Percentiles rank a stretch among this genome's conserved stretches.
phyloP scores from a whole-genome alignment of 495 filamentous ascomycete genomes.

The Apodospora peruviana region DNA sequence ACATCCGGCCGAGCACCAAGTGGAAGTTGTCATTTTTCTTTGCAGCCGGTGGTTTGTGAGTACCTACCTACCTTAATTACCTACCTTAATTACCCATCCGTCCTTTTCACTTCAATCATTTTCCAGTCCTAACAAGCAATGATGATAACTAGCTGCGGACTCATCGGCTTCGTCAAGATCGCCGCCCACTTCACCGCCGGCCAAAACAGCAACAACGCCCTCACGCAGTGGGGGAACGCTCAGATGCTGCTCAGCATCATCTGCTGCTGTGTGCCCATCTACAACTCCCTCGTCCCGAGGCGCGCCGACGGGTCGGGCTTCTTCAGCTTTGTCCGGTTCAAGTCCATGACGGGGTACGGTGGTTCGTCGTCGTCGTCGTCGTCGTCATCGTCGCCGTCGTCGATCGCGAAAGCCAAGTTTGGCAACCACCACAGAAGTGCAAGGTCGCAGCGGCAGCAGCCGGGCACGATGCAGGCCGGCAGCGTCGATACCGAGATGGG shows the following conservation, averaged over 20 bases:
- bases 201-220: slow-evolving; percentile 4
- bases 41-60: slow-evolving; percentile 12
- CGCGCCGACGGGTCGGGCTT: neutral
- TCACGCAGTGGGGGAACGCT: slow-evolving; percentile 3
- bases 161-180: slow-evolving; percentile 15
- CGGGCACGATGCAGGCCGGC: too few species aligned
- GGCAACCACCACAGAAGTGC: too few species aligned
- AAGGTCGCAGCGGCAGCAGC: too few species aligned
- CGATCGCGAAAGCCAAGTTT: too few species aligned
- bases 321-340: too few species aligned
- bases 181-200: slow-evolving; percentile 8
- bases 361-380: too few species aligned
- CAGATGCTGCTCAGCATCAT: slow-evolving; percentile 15
- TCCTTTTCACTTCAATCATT: neutral
- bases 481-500: too few species aligned
- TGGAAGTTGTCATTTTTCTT: slow-evolving; percentile 12
- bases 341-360: too few species aligned
- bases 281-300: slow-evolving; percentile 2
- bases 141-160: neutral
- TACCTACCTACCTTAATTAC: neutral
- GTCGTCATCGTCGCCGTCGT: too few species aligned
- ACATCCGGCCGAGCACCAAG: slow-evolving; percentile 6
- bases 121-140: neutral
- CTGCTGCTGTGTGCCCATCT: slow-evolving; percentile 16
- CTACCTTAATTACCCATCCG: neutral